phyloP scores from a whole-genome alignment of 352 stramenopile species.

The Globisporangium echinulatum region DNA sequence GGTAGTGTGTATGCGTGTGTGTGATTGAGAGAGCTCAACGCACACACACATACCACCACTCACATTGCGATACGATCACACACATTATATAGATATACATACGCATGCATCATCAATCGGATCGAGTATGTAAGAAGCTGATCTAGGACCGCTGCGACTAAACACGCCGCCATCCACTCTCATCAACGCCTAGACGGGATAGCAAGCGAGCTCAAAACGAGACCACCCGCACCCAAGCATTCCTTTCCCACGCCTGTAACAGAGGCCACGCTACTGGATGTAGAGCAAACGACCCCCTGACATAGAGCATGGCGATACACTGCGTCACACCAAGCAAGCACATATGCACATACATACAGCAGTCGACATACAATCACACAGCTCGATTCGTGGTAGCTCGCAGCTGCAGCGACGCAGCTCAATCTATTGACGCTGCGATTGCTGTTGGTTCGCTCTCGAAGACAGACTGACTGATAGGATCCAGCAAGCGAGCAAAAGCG shows the following conservation, averaged over 20 bases:
- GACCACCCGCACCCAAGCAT: slow-evolving; percentile 50
- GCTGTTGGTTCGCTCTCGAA: background rate
- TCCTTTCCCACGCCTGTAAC: slow-evolving; percentile 80
- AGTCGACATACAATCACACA: background rate
- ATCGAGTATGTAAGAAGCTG: slow-evolving; percentile 58
- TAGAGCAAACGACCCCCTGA: slow-evolving; percentile 74
- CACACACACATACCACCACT: too few species aligned
- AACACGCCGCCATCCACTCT: slow-evolving; percentile 51
- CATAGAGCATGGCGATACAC: slow-evolving; percentile 45
- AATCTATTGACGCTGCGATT: too few species aligned
- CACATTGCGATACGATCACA: background rate
- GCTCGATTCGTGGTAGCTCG: too few species aligned
- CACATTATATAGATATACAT: slow-evolving; percentile 1
- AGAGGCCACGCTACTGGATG: slow-evolving; percentile 63
- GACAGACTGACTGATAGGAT: too few species aligned
- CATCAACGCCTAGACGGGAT: slow-evolving; percentile 64
- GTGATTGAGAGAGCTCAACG: background rate
- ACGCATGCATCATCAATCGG: slow-evolving; percentile 1
- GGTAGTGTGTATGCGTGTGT: background rate
- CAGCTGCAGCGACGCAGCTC: too few species aligned
- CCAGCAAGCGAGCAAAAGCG: too few species aligned
- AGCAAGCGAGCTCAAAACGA: slow-evolving; percentile 64
- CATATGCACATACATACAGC: slow-evolving; percentile 9
- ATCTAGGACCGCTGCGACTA: slow-evolving; percentile 53
- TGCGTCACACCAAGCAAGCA: slow-evolving; percentile 1